phyloP scores from a whole-genome alignment of 2,329 filamentous ascomycete genomes.

The Cladosporium sp. region DNA sequence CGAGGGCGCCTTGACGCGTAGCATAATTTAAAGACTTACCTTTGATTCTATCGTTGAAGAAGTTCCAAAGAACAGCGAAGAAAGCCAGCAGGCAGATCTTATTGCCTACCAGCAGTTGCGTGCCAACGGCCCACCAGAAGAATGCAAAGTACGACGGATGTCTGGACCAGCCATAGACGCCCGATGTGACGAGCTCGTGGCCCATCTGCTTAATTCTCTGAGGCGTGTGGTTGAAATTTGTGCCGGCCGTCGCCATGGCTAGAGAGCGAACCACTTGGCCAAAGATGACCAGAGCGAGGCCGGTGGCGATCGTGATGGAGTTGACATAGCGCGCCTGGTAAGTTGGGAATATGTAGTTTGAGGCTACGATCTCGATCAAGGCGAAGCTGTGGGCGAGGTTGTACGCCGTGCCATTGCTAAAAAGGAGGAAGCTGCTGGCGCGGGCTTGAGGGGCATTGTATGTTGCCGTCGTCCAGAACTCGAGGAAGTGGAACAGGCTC shows the following conservation, averaged over 20 bases:
- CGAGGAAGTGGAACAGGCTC: slow-evolving; percentile 86
- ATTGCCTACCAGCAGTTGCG: slow-evolving; percentile 87
- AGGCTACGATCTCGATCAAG: slow-evolving; percentile 65
- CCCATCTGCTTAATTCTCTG: slow-evolving; percentile 64
- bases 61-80: slow-evolving; percentile 72
- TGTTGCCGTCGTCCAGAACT: slow-evolving; percentile 84
- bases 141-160: slow-evolving; percentile 97
- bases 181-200: slow-evolving; percentile 77
- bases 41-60: slow-evolving; percentile 71
- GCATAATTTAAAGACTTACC: slow-evolving; percentile 41
- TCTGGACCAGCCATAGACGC: slow-evolving; percentile 70
- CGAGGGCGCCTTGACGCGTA: neutral
- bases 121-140: slow-evolving; percentile 97
- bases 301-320: slow-evolving; percentile 44
- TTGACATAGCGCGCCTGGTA: slow-evolving; percentile 38
- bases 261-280: slow-evolving; percentile 74
- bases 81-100: slow-evolving; percentile 72
- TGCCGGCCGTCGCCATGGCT: slow-evolving; percentile 85
- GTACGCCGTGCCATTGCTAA: slow-evolving; percentile 79
- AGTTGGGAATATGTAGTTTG: slow-evolving; percentile 51
- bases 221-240: slow-evolving; percentile 84
- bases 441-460: slow-evolving; percentile 74
- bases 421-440: slow-evolving; percentile 75
- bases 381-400: slow-evolving; percentile 76
- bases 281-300: slow-evolving; percentile 58